Conservation (phyloP, 192 early-diverging fungal genomes). For the Podila verticillata region DNA sequence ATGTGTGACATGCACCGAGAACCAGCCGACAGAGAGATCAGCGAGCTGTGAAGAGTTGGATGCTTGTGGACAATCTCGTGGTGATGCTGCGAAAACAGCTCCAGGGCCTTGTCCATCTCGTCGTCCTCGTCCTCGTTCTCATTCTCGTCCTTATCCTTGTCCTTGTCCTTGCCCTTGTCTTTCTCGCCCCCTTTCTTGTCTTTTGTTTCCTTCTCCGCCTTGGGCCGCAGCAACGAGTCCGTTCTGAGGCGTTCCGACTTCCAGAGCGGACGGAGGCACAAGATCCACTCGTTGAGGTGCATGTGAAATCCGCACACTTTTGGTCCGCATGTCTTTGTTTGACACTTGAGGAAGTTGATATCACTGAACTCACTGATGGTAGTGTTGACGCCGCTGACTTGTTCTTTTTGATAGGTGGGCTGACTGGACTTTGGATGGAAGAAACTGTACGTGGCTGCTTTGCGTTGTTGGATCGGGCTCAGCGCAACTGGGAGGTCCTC, state of each 20-base stretch:
- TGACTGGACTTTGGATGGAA: too few species aligned
- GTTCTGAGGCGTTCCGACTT: neutral
- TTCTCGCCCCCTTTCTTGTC: too few species aligned
- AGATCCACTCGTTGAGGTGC: neutral
- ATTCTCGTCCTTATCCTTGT: too few species aligned
- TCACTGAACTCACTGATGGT: neutral
- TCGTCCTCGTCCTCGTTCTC: too few species aligned
- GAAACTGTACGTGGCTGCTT: too few species aligned
- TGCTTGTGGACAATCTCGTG: neutral
- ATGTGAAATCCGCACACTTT: slow-evolving; percentile 5
- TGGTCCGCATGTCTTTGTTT: neutral
- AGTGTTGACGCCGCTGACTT: neutral
- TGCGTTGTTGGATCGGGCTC: too few species aligned
- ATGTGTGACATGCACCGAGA: neutral
- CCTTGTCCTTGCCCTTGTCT: neutral
- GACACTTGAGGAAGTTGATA: neutral
- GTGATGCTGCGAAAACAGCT: neutral
- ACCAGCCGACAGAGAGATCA: neutral
- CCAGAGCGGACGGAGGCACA: neutral
- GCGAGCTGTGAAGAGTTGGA: neutral
- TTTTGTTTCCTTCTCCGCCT: neutral
- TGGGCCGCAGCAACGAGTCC: neutral
- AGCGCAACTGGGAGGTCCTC: too few species aligned
- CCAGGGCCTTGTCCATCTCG: neutral
- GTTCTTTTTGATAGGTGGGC: too few species aligned